Percentiles rank a stretch among this genome's conserved stretches.
phyloP scores from a whole-genome alignment of 2,329 filamentous ascomycete genomes.

The Aspergillus glaucus region DNA sequence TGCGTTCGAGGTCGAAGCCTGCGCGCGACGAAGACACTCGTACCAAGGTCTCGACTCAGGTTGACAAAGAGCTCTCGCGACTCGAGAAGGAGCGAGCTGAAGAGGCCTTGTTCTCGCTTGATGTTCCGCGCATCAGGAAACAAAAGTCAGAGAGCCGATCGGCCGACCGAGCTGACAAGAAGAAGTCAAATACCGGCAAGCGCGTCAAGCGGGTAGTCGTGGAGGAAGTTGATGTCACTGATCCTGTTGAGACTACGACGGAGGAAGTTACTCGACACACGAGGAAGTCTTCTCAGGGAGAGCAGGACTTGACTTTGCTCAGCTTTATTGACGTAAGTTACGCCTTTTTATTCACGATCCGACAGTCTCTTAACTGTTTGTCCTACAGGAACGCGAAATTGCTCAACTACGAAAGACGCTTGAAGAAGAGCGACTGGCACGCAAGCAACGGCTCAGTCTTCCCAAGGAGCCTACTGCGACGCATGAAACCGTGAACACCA shows the following conservation, averaged over 20 bases:
- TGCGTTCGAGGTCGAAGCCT: conserved; percentile 20
- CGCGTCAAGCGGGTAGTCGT: conserved; percentile 33
- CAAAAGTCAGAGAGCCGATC: conserved; percentile 10
- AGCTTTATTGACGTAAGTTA: conserved; percentile 47
- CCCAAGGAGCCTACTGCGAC: conserved; percentile 24
- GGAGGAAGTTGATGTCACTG: conserved; percentile 27
- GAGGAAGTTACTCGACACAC: conserved; percentile 20
- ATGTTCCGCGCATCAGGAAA: conserved; percentile 17
- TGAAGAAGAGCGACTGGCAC: conserved; percentile 48
- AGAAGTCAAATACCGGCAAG: conserved; percentile 33
- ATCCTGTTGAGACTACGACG: conserved; percentile 23
- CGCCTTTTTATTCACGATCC: not conserved
- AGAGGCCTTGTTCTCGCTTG: conserved; percentile 33
- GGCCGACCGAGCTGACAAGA: conserved; percentile 14
- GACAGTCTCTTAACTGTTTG: conserved; percentile 2
- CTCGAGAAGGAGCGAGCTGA: conserved; percentile 33
- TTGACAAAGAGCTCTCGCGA: conserved; percentile 30
- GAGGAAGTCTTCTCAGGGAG: conserved; percentile 18
- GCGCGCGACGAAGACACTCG: conserved; percentile 23
- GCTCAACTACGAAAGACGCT: conserved; percentile 49
- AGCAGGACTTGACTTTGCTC: conserved; percentile 46
- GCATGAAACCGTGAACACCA: conserved; percentile 34
- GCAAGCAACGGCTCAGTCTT: conserved; percentile 32
- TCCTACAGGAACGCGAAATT: conserved; percentile 41
- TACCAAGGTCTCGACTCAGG: conserved; percentile 26